Conservation (phyloP, 23 red algal species). For the Rhodosorus marinus region DNA sequence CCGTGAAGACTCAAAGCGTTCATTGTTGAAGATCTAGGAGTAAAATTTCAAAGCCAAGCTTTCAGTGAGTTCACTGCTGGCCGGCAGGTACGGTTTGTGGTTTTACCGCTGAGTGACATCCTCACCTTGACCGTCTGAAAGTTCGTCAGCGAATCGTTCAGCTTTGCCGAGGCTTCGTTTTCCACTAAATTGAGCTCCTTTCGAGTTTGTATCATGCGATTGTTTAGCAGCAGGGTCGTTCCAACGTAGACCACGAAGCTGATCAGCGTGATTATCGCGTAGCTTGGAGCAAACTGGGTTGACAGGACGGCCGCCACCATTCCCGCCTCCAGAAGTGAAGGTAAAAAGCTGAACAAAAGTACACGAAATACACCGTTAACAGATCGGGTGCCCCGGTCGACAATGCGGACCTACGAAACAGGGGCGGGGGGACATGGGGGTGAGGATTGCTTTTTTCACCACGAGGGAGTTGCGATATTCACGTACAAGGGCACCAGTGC, state of each 20-base stretch:
- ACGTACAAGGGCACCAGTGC: background rate
- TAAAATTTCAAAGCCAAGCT: conserved; percentile 40
- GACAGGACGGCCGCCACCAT: no score
- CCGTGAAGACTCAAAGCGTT: conserved; percentile 29
- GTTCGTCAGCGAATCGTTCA: background rate
- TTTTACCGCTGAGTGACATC: background rate
- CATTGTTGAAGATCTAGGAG: conserved; percentile 56
- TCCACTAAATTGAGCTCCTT: conserved; percentile 31
- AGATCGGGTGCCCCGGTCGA: conserved; percentile 67
- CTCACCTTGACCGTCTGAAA: background rate
- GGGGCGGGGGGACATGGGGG: background rate
- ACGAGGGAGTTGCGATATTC: no score
- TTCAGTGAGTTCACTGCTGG: conserved; percentile 34
- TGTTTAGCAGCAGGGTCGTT: conserved; percentile 54
- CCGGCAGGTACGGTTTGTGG: no score
- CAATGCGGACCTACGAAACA: conserved; percentile 69
- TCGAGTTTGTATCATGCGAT: conserved; percentile 21
- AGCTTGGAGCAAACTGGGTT: conserved; percentile 33
- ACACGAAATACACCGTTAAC: conserved; percentile 66
- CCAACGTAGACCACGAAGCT: conserved; percentile 41
- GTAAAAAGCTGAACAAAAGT: conserved; percentile 9
- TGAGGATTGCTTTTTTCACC: background rate
- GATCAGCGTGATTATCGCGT: conserved; percentile 26
- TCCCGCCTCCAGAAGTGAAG: background rate
- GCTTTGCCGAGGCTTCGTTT: conserved; percentile 70